These are phyloP conservation scores for Phytophthora ramorum DNA, from an alignment of 352 stramenopile species.

Conservation along the genomic window DNA sequence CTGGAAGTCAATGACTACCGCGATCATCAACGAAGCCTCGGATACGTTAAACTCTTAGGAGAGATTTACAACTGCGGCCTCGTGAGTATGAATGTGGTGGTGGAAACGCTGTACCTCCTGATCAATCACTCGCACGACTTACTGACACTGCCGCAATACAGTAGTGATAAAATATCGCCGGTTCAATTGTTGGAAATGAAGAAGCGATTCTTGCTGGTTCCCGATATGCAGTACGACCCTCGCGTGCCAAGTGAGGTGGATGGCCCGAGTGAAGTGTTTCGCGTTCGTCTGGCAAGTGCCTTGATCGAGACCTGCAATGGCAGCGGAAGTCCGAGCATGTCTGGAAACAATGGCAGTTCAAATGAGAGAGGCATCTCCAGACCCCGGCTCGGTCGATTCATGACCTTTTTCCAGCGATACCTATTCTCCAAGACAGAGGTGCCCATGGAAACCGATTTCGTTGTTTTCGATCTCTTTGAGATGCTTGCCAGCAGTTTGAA, in stretches of 20 bases:
- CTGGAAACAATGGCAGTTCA: conserved; percentile 26
- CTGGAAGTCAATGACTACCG: conserved; percentile 92
- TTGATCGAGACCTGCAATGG: conserved; percentile 91
- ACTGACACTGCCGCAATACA: conserved; percentile 68
- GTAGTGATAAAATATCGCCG: conserved; percentile 30
- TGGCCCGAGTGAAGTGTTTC: conserved; percentile 92
- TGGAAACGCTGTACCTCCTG: conserved; percentile 95
- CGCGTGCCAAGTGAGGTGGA: conserved; percentile 92
- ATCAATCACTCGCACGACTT: conserved; percentile 97
- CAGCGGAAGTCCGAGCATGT: conserved; percentile 20
- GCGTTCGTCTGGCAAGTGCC: conserved; percentile 94
- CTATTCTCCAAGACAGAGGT: conserved; percentile 96
- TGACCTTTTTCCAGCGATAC: conserved; percentile 96
- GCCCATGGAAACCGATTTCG: conserved; percentile 95
- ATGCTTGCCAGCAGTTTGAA: conserved; percentile 58
- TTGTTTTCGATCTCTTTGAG: conserved; percentile 87
- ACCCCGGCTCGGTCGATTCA: conserved; percentile 87
- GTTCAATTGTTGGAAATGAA: conserved; percentile 68
- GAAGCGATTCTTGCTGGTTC: conserved; percentile 67
- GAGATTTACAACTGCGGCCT: conserved; percentile 94
- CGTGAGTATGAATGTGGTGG: conserved; percentile 91
- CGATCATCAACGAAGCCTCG: conserved; percentile 94
- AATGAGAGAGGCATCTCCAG: conserved; percentile 89
- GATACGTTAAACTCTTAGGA: conserved; percentile 93
- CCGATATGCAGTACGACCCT: conserved; percentile 85